phyloP scores from a whole-genome alignment of 371 early-diverging fungal genomes.

The Mortierella sp. region DNA sequence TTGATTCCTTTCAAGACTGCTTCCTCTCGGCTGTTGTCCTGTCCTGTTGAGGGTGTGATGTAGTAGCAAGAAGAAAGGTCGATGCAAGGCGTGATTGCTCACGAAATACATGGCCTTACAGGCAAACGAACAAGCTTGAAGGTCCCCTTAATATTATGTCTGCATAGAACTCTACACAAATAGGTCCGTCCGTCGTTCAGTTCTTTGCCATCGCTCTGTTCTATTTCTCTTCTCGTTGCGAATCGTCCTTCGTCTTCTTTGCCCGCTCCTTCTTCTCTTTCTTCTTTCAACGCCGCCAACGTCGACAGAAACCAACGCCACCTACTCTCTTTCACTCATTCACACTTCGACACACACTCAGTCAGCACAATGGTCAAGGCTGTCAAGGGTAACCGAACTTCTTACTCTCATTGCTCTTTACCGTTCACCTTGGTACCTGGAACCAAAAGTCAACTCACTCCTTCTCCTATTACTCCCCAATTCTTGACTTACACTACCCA shows the following conservation, averaged over 20 bases:
- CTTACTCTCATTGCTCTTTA: background rate
- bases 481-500: background rate
- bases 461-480: background rate
- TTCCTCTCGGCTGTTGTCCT: no score
- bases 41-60: no score
- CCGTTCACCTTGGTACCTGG: background rate
- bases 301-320: background rate
- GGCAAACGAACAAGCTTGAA: no score
- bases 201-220: background rate
- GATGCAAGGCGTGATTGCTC: no score
- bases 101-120: no score
- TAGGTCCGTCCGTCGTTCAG: background rate
- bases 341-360: background rate
- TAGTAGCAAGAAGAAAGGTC: no score
- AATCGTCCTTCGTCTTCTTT: background rate
- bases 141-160: no score
- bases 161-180: background rate
- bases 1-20: no score
- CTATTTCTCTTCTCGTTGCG: background rate
- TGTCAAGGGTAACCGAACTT: conserved; percentile 32
- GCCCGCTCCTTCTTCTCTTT: background rate
- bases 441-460: background rate
- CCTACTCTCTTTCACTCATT: background rate
- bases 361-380: conserved; percentile 45
- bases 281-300: background rate